Base-by-base conservation (phyloP, 2,329 filamentous ascomycete species). In the Domatiomyces globalis region DNA sequence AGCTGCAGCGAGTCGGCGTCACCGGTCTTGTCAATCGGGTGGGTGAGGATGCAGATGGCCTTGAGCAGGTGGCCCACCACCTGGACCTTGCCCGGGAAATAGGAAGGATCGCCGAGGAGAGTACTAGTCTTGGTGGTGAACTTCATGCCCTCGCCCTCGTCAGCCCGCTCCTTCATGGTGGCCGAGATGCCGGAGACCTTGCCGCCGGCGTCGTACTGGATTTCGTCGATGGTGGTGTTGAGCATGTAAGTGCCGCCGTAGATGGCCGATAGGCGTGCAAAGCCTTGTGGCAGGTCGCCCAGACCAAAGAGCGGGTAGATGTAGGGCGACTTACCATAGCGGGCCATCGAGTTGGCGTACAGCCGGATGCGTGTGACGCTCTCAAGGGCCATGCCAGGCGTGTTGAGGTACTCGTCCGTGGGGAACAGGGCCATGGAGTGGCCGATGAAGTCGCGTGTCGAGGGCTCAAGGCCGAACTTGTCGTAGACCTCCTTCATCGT, bases 231-330 rank as follows among this genome's bases (percentile, higher is more conserved):
- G 61, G 82, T 81, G 61, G 92, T 94, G 77, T 96, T 96, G 64
- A 98, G 83, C 89, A 98, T 98, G 74, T 98, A 98, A 48, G 92
- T 98, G 62, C 92, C 92, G 59, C 92, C 92, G 67, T 98, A 96
- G 71, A 98, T 96, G 68, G 92, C 92, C 43, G 89, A 95, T 50
- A 98, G 80, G 69, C 92, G 89, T 57, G 92, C 92, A 64, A 98
- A 98, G 54, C 90, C 90, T 72, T 98, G 92, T 36, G 92, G 94
- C 51, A 98, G 84, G 74, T 98, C 92, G 67, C 85, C 92, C 48
- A 98, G 81, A 56, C 92, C 92, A 73, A 98, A 98, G 29, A 96
- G 82, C 47, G 92, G 94, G 77, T 98, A 98, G 74, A 98, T 96
- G 76, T 96, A 98, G 45, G 92, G 94, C 10, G 89, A 96, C 73